Evolutionary conservation across 306 rosid species (phyloP).

Genomic region (Trifolium repens): DNA sequence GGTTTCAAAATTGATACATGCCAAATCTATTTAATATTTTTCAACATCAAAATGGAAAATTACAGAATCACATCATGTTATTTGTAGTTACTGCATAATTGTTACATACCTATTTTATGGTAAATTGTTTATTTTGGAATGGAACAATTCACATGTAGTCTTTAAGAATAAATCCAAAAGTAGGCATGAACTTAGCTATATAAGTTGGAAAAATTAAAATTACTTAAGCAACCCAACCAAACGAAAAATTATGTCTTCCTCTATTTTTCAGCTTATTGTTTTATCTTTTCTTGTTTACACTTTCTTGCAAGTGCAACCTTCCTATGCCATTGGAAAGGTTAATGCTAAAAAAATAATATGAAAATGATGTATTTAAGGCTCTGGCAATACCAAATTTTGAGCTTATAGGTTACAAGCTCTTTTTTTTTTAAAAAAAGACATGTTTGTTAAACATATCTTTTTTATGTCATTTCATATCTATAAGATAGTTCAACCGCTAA

Average conservation of each 20-base stretch:
- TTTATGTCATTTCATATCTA: too few relatives aligned
- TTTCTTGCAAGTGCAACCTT: slow-evolving; percentile 26
- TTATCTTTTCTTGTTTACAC: neutral
- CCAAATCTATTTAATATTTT: neutral
- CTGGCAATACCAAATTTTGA: too few relatives aligned
- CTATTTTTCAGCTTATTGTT: slow-evolving; percentile 12
- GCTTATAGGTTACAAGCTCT: too few relatives aligned
- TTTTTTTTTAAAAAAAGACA: too few relatives aligned
- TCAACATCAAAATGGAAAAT: slow-evolving; percentile 21
- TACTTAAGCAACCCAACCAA: neutral
- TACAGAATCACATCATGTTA: slow-evolving; percentile 18
- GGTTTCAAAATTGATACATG: neutral
- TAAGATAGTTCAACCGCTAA: too few relatives aligned
- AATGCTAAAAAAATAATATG: neutral
- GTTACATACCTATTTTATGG: slow-evolving; percentile 1
- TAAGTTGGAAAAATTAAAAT: neutral
- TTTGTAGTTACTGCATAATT: neutral
- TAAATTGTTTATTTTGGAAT: neutral
- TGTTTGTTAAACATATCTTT: too few relatives aligned
- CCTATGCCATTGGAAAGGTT: slow-evolving; percentile 27
- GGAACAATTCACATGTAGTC: slow-evolving; percentile 8
- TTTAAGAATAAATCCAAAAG: neutral
- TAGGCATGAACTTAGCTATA: slow-evolving; percentile 1
- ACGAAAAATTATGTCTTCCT: slow-evolving; percentile 17
- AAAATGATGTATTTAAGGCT: neutral